Base-by-base conservation (phyloP, 495 filamentous ascomycete species). In the Aspergillus steynii region DNA sequence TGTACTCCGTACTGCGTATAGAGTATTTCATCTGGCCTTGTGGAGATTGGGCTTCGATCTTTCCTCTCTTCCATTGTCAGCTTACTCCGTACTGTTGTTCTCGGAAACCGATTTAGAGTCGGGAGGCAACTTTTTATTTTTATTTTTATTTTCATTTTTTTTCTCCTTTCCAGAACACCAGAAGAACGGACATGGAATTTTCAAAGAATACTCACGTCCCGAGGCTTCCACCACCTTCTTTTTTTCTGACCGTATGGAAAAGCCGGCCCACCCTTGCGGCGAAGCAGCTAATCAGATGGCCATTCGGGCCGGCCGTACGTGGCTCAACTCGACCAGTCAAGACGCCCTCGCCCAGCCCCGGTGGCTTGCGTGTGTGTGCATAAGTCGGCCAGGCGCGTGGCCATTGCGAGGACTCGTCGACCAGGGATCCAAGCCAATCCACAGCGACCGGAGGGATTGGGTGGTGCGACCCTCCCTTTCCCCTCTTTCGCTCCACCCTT, bases 381-480 rank as follows among this genome's bases (percentile, higher is more conserved):
- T 42, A 42, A 42, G 5, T 37, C 20, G 20, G 20, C 20, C 20
- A 20, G 20, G 20, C 20, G 20, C 20, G 20, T 20, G 20, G 20
- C 20, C 20, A 20, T 20, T 20, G 20, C 20, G 20, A 20, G 20
- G 20, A 20, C 20, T 20, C 20, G 20, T 20, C 20, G 20, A 20
- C 20, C 20, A 20, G 20, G 20, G 20, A 20, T 20, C 20, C 20
- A 20, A 20, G 20, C 20, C 20, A 20, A 20, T 20, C 20, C 20
- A 20, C 20, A 20, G 20, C 20, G 20, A 20, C 20, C 20, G 20
- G 20, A 20, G 20, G 34, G 34, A 7, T 34, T 60, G 31, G 29
- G 37, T 60, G 27, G 37, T 55, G 48, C 52, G 10, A 48, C 50
- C 58, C 50, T 45, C 53, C 42, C 34, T 55, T 55, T 27, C 12